A percentile compares a stretch with the other conserved stretches of the same genome.
Conservation (phyloP, 805 yeast species). For the Candida ortonii region DNA sequence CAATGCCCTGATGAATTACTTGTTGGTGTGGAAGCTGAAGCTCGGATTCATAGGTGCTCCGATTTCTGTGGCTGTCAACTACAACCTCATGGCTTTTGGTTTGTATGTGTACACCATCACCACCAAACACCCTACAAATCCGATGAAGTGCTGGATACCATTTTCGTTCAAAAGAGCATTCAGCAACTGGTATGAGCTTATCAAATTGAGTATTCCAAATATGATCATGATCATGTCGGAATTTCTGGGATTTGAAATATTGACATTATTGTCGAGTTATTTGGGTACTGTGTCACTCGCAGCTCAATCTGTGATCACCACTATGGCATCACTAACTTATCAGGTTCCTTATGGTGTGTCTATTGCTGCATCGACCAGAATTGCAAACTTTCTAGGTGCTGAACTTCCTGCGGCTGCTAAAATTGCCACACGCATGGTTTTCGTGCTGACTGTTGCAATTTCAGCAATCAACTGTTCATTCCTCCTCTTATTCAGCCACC, state of each 20-base stretch:
- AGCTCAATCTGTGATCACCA: constrained; percentile 70
- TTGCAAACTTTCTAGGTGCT: constrained; percentile 76
- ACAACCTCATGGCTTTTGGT: constrained; percentile 66
- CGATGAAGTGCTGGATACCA: constrained; percentile 38
- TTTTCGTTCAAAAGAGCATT: constrained; percentile 36
- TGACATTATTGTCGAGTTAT: constrained; percentile 66
- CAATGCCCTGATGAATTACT: constrained; percentile 63
- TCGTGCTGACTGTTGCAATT: constrained; percentile 23
- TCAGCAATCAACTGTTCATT: constrained; percentile 26
- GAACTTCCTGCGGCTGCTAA: constrained; percentile 31
- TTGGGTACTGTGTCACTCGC: constrained; percentile 63
- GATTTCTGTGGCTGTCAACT: constrained; percentile 64
- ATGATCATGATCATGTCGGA: constrained; percentile 76
- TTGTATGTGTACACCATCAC: constrained; percentile 46
- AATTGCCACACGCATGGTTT: constrained; percentile 28
- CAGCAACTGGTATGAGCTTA: constrained; percentile 62
- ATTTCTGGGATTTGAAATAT: constrained; percentile 73
- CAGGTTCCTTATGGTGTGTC: constrained; percentile 77
- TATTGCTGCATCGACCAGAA: constrained; percentile 71
- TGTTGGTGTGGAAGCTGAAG: constrained; percentile 67
- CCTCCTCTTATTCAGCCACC: constrained; percentile 24
- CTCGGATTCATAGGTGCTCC: constrained; percentile 78
- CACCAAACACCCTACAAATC: constrained; percentile 40
- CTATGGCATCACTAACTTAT: constrained; percentile 64
- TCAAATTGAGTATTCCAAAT: constrained; percentile 67